Base-by-base conservation (phyloP, 495 filamentous ascomycete species). In the Terfezia claveryi region DNA sequence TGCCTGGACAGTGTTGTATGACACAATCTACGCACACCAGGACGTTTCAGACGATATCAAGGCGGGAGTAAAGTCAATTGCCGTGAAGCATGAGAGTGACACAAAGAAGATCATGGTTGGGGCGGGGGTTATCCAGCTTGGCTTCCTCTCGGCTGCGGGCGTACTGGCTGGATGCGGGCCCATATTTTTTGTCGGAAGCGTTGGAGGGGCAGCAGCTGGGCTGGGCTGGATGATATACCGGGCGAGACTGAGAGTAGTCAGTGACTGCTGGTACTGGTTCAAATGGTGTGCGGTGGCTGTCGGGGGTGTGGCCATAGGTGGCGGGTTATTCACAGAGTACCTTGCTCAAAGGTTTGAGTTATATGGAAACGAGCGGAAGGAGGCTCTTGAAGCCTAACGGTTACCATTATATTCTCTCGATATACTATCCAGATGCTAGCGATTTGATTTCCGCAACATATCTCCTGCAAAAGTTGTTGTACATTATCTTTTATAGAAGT, bases 1-100 rank as follows among this genome's bases (percentile, higher is more conserved):
- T 27, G 80, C 87, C 0, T 98, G 91, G 91, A 94, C 91, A 10
- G 77, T 96, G 46, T 66, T 95, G 55, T 98, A 98, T 63, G 91
- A 98, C 69, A 95, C 94, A 81, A 93, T 98, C 17, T 98, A 98
- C 69, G 91, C 92, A 37, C 88, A 95, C 69, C 94, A 95, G 82
- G 91, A 98, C 59, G 88, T 98, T 66, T 83, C 82, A 64, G 91
- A 98, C 61, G 91, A 98, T 65, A 77, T 79, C 37, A 83, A 83
- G 65, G 88, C 83, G 0, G 91, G 91, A 1, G 94, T 98, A 69
- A 96, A 94, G 71, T 87, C 81, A 60, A 98, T 95, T 64, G 89
- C 84, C 16, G 74, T 96, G 23, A 80, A 81, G 64, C 87, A 98
- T 61, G 84, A 92, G 57, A 73, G 80, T 23, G 77, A 94, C 59